Base-by-base conservation (phyloP, 1,284 basidiomycete species). In the Volvariella volvacea region DNA sequence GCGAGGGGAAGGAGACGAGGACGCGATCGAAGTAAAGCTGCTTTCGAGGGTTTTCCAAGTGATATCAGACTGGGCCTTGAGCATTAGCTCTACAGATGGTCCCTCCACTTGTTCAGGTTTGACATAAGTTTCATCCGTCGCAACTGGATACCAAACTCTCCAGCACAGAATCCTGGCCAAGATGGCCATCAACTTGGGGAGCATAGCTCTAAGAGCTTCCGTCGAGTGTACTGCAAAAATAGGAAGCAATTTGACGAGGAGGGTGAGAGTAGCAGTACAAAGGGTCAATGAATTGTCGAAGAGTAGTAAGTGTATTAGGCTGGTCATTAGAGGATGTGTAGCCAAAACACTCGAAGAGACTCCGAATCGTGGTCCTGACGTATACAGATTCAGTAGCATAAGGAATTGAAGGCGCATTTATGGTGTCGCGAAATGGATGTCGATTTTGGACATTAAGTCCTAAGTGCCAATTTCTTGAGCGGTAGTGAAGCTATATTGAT, bases 201-300 rank as follows among this genome's bases (percentile, higher is more conserved):
- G 69, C 33, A 79, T 66, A 25, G 55, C 51, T 52, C 76, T 79
- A 46, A 90, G 67, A 3, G 69, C 63, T 7, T 71, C 60, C 36
- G 67, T 73, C 12, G 82, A 76, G 47, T 78, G 68, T 3, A 83
- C 75, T 3, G 86, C 86, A 46, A 88, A 70, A 22, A 80, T 71
- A 19, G 86, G 86, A n/a, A 90, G 65, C 3, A 87, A 58, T 60
- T 85, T 88, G 47, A 79, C 74, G 16, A 88, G 56, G 6, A 83
- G 66, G 0, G 73, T 74, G 33, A 88, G 64, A 4, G 71, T 78
- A 41, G 82, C 71, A 2, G 76, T 77, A 51, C 80, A 83, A 20
- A 74, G 66, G 1, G 80, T 86, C 6, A 83, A 78, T 21, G 85
- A 88, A 47, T 76, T 78, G 57, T 90, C 87, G 50, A 87, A 65